Base-by-base conservation (phyloP, 352 stramenopile species). In the Phytophthora agathidicida region DNA sequence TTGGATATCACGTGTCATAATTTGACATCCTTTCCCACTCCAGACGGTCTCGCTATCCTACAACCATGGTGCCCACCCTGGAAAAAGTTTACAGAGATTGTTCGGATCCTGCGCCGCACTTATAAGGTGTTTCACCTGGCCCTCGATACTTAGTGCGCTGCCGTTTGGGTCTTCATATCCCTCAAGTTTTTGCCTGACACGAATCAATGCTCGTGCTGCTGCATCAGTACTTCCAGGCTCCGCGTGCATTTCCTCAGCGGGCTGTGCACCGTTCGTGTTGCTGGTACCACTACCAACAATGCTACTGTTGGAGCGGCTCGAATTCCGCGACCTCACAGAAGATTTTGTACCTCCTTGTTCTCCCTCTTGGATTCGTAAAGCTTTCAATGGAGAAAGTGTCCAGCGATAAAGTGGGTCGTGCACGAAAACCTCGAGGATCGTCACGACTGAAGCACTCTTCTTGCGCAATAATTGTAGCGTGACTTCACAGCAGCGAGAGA, bases 331-430 rank as follows among this genome's bases (percentile, higher is more conserved):
- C n/a, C 28, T 36, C 28, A 30, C 19, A 37, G 46, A n/a, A n/a
- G 62, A 47, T 22, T 60, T 55, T 16, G 31, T 46, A 16, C 38
- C 31, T 27, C 49, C 41, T 2, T 64, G 49, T 48, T 77, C 76
- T 31, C 68, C 61, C 53, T 88, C 64, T 80, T 94, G 75, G 67
- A 96, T 90, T 17, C 73, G 73, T 5, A 96, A 67, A 22, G 88
- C 89, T 60, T 98, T 92, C 13, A 97, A 66, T 22, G 94, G 89
- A 27, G 88, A 98, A 26, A 98, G 58, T 14, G 86, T 98, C 98
- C 98, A 99, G 36, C 94, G 94, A 73, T 99, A 99, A 7, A 99
- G 80, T n/a, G 98, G 98, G 63, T 99, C 98, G 48, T 99, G 96
- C 35, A 99, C 90, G 53, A 99, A 96, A 20, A 99, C 98, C 53